Evolutionary conservation across 306 rosid genomes (phyloP).

Genomic region (barrel medic (Medicago truncatula)): DNA sequence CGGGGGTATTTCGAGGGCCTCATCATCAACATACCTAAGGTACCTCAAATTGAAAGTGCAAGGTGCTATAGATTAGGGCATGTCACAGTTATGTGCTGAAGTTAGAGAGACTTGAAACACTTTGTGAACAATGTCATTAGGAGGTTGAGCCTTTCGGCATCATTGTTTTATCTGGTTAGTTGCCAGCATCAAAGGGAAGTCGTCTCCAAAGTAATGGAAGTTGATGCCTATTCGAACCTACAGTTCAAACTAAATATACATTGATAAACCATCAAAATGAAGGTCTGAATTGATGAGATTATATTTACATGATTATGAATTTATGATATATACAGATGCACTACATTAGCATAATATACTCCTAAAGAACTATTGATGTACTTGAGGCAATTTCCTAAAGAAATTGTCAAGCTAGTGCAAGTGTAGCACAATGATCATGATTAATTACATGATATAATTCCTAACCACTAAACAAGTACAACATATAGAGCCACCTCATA

Average conservation of each 20-base stretch:
- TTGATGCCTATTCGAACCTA: neutral
- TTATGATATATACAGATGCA: conserved; percentile 33
- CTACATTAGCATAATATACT: conserved; percentile 29
- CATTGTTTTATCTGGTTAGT: too few species aligned
- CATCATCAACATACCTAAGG: too few species aligned
- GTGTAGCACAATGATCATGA: conserved; percentile 15
- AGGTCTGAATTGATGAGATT: conserved; percentile 9
- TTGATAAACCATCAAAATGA: neutral
- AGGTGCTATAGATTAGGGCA: too few species aligned
- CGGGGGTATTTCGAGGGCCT: too few species aligned
- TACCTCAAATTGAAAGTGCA: too few species aligned
- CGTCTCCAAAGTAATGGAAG: too few species aligned
- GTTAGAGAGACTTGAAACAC: too few species aligned
- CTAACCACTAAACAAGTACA: conserved; percentile 20
- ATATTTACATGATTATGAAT: conserved; percentile 37
- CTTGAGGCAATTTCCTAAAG: conserved; percentile 33
- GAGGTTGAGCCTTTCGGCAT: too few species aligned
- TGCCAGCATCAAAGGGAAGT: too few species aligned
- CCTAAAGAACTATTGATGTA: conserved; percentile 15
- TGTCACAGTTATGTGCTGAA: too few species aligned
- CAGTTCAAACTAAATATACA: neutral
- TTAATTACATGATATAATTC: conserved; percentile 24
- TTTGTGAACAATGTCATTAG: too few species aligned
- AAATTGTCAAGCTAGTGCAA: conserved; percentile 29
- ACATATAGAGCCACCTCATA: conserved; percentile 30